Evolutionary conservation across 1,139 yeast species (phyloP).

Genomic region (Hansenula lynferdii): DNA sequence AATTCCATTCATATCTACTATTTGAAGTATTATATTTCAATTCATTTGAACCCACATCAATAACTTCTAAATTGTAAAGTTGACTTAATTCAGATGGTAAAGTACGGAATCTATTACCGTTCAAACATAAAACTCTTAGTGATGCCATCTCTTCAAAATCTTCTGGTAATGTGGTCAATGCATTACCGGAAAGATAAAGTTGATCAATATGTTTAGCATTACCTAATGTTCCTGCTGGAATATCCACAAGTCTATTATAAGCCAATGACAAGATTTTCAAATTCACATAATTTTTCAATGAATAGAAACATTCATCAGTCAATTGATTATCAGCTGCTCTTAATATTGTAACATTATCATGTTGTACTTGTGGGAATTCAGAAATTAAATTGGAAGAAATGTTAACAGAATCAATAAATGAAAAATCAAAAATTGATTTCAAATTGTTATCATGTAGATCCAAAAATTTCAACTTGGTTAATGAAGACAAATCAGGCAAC

Average conservation of each 20-base stretch:
- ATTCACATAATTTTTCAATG: slow-evolving; percentile 54
- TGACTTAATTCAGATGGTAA: slow-evolving; percentile 87
- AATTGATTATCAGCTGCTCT: slow-evolving; percentile 81
- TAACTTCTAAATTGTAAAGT: slow-evolving; percentile 54
- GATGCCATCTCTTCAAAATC: slow-evolving; percentile 64
- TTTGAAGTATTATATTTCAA: slow-evolving; percentile 89
- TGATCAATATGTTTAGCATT: slow-evolving; percentile 55
- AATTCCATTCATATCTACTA: slow-evolving; percentile 97
- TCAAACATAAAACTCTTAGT: slow-evolving; percentile 61
- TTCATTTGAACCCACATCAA: slow-evolving; percentile 91
- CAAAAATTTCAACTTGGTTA: slow-evolving; percentile 57
- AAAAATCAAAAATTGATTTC: slow-evolving; percentile 55
- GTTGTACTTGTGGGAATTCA: slow-evolving; percentile 27
- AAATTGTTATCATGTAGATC: slow-evolving; percentile 88
- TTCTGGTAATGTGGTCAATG: slow-evolving; percentile 71
- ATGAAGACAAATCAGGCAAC: slow-evolving; percentile 65
- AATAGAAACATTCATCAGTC: slow-evolving; percentile 71
- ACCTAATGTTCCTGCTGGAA: slow-evolving; percentile 67
- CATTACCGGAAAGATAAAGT: slow-evolving; percentile 82
- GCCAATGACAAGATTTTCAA: slow-evolving; percentile 69
- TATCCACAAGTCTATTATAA: slow-evolving; percentile 78
- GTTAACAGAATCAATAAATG: slow-evolving; percentile 65
- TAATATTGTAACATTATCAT: slow-evolving; percentile 53
- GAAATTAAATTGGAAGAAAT: slow-evolving; percentile 71
- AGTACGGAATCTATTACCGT: slow-evolving; percentile 81